phyloP scores from a whole-genome alignment of 768 basidiomycete genomes.

The Rhizopogon salebrosus region DNA sequence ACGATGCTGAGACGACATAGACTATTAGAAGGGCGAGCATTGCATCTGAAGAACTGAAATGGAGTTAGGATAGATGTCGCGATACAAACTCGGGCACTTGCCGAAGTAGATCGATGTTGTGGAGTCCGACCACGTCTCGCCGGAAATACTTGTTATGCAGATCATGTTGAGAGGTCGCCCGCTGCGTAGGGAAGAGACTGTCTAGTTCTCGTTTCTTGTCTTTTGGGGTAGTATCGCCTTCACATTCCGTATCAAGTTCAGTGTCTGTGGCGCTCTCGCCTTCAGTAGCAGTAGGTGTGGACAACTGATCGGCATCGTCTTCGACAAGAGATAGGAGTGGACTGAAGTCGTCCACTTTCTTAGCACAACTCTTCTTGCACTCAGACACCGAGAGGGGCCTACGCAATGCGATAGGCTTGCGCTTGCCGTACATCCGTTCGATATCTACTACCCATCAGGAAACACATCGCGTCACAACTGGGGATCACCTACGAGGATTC shows the following conservation, averaged over 20 bases:
- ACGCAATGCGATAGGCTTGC: conserved; percentile 84
- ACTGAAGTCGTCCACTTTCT: conserved; percentile 9
- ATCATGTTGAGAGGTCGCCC: conserved; percentile 73
- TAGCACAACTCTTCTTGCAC: conserved; percentile 10
- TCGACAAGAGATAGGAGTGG: conserved; percentile 11
- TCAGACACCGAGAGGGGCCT: conserved; percentile 46
- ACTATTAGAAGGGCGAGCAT: conserved; percentile 70
- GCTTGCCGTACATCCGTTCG: conserved; percentile 88
- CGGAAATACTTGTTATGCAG: conserved; percentile 86
- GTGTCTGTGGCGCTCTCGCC: conserved; percentile 73
- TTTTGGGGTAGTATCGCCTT: conserved; percentile 36
- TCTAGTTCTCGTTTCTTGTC: not conserved
- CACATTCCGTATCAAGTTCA: conserved; percentile 58
- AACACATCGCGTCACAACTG: not conserved
- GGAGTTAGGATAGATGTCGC: not conserved
- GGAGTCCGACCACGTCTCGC: conserved; percentile 75
- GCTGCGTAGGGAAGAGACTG: not conserved
- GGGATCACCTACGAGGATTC: conserved; percentile 77
- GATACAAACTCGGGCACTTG: conserved; percentile 26
- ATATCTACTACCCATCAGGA: conserved; percentile 54
- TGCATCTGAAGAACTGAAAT: conserved; percentile 72
- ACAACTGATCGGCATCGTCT: conserved; percentile 27
- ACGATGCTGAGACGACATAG: conserved; percentile 56
- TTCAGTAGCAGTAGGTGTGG: conserved; percentile 64
- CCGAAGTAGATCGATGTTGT: conserved; percentile 84